Evolutionary conservation across 305 asterid species (phyloP), one percentile per base, ranked within the genome.

Genomic region (Fraxinus sp.): DNA sequence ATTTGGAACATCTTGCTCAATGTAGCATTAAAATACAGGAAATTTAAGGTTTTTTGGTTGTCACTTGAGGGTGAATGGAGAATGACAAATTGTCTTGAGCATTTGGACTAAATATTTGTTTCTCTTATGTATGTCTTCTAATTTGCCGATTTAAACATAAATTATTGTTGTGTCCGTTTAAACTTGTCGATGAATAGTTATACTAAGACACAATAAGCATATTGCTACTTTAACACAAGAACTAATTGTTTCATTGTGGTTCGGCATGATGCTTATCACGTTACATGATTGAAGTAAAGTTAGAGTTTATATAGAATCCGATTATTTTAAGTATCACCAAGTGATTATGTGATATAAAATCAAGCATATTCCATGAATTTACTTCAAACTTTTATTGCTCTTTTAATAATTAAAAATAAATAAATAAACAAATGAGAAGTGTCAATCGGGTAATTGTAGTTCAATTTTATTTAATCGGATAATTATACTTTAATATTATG

Each of bases 81-180:
- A 55, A 64, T 79, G 76, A 81, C 74, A 37, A 4, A 28, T 33
- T 77, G 77, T 41, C 49, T 37, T 32, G 32, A 64, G 79, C 46
- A 14, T 80, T 86, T 77, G 86, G 83, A 73, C 24, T 13, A 22
- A 62, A 70, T 32, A 80, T 55, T 83, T 79, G 82, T 86, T 10
- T 80, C 57, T 81, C 71, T 80, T 81, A 71, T 68, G 28, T 52
- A 57, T 5, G 33, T 55, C 76, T 62, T 68, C 28, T 14, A 16
- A 32, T 80, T 59, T 83, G 79, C 82, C 80, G 80, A 24, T 24
- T 59, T 75, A 64, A 14, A n/a, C 20, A 33, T 18, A 70, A 52
- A 39, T 11, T 59, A 59, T 20, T 59, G 28, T 6, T 7, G 10
- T 20, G 70, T 20, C 13, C 70, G 7, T 6, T 18, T 18, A 59